Conservation (phyloP, 768 basidiomycete genomes). For the Mrakia blollopis region DNA sequence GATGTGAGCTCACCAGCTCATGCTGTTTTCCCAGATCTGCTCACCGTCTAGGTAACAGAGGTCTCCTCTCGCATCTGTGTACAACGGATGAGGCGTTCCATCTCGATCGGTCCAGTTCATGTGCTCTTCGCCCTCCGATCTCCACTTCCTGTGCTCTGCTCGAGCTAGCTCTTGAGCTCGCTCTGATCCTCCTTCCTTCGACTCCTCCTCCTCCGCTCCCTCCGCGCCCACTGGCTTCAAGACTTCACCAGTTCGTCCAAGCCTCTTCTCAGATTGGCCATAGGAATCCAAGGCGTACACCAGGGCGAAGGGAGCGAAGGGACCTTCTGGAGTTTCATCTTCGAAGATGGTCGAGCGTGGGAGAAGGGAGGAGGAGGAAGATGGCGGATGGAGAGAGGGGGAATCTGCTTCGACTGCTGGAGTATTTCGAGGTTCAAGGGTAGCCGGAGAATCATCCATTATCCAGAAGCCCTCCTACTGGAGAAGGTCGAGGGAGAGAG, state of each 20-base stretch:
- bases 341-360: background rate
- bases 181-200: background rate
- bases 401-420: too few relatives aligned
- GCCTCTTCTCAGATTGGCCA: background rate
- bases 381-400: too few relatives aligned
- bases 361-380: background rate
- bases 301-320: background rate
- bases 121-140: too few relatives aligned
- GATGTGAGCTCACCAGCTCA: background rate
- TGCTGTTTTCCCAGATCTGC: background rate
- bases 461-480: too few relatives aligned
- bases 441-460: too few relatives aligned
- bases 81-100: background rate
- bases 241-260: background rate
- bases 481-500: too few relatives aligned
- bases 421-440: too few relatives aligned
- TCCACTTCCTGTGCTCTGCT: too few relatives aligned
- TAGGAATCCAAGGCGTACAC: background rate
- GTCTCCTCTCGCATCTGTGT: background rate
- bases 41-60: background rate
- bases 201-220: background rate
- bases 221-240: background rate
- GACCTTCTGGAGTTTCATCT: too few relatives aligned
- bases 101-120: background rate
- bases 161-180: background rate